Evolutionary conservation across 2,329 filamentous ascomycete genomes (phyloP).

Genomic region (Apiospora hydei): DNA sequence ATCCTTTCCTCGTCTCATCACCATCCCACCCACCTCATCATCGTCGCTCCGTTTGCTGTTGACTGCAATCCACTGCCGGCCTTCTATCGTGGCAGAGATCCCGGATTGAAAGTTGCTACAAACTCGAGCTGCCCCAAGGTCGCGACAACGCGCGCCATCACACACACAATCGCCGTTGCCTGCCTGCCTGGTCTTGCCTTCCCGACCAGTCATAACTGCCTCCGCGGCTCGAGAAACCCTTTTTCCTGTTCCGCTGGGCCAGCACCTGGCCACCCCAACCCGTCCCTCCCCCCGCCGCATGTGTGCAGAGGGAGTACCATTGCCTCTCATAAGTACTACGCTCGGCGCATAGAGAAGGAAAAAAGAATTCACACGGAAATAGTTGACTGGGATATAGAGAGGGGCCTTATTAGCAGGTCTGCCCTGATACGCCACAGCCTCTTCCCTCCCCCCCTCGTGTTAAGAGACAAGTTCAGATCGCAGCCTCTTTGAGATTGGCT

Average conservation of each 20-base stretch:
- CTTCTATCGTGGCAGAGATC: slow-evolving; percentile 24
- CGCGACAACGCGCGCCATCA: slow-evolving; percentile 14
- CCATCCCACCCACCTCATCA: slow-evolving; percentile 30
- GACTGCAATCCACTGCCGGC: slow-evolving; percentile 38
- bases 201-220: not conserved
- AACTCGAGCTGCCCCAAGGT: slow-evolving; percentile 8
- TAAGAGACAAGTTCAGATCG: slow-evolving; percentile 20
- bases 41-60: slow-evolving; percentile 34
- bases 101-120: not conserved
- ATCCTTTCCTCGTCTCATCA: slow-evolving; percentile 27
- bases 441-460: slow-evolving; percentile 6
- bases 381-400: slow-evolving; percentile 17
- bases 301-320: slow-evolving; percentile 10
- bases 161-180: slow-evolving; percentile 6
- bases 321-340: slow-evolving; percentile 18
- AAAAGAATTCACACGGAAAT: not conserved
- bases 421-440: slow-evolving; percentile 13
- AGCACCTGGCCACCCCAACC: slow-evolving; percentile 17
- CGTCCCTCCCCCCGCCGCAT: slow-evolving; percentile 7
- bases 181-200: slow-evolving; percentile 1
- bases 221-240: not conserved
- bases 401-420: slow-evolving; percentile 19
- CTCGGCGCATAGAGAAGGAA: slow-evolving; percentile 18
- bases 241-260: not conserved
- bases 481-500: slow-evolving; percentile 22